These are phyloP conservation scores for Priceomyces melissophilus DNA, from an alignment of 805 yeast genomes.

Conservation along the genomic window DNA sequence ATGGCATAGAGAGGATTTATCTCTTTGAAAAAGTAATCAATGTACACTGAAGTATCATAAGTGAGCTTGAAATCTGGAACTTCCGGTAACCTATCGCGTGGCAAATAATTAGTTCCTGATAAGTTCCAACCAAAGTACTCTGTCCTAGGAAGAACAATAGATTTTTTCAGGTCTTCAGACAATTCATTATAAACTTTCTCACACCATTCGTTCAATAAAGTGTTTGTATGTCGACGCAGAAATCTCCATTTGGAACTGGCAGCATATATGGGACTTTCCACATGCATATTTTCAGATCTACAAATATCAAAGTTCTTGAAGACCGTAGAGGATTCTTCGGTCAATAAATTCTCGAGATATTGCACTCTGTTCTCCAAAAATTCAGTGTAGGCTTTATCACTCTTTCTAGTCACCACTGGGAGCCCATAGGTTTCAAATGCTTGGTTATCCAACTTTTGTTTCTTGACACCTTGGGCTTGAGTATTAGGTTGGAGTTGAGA, in stretches of 20 bases:
- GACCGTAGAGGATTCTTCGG: conserved; percentile 11
- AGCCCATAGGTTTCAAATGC: conserved; percentile 16
- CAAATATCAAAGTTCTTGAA: conserved; percentile 7
- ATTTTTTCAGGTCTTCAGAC: conserved; percentile 26
- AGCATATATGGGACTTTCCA: conserved; percentile 15
- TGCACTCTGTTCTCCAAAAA: conserved; percentile 40
- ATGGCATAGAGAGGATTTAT: conserved; percentile 54
- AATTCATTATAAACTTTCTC: conserved; percentile 28
- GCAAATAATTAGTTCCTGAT: conserved; percentile 53
- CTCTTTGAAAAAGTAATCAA: conserved; percentile 43
- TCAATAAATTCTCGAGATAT: conserved; percentile 33
- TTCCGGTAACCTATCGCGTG: conserved; percentile 30
- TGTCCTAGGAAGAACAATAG: conserved; percentile 48
- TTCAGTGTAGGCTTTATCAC: conserved; percentile 19
- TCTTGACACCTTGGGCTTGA: conserved; percentile 7
- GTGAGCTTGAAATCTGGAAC: conserved; percentile 21
- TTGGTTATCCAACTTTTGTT: conserved; percentile 9
- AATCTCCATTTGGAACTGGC: conserved; percentile 45
- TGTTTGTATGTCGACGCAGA: conserved; percentile 44
- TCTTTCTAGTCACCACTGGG: conserved; percentile 13
- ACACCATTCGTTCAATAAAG: conserved; percentile 40
- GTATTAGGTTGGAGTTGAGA: conserved; percentile 6
- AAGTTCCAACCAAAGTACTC: conserved; percentile 66
- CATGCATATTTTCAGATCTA: conserved; percentile 1
- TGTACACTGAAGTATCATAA: conserved; percentile 13